Percentiles rank a stretch among this genome's conserved stretches.
phyloP scores from a whole-genome alignment of 2,329 filamentous ascomycete species.

The Fusarium caatingaense region DNA sequence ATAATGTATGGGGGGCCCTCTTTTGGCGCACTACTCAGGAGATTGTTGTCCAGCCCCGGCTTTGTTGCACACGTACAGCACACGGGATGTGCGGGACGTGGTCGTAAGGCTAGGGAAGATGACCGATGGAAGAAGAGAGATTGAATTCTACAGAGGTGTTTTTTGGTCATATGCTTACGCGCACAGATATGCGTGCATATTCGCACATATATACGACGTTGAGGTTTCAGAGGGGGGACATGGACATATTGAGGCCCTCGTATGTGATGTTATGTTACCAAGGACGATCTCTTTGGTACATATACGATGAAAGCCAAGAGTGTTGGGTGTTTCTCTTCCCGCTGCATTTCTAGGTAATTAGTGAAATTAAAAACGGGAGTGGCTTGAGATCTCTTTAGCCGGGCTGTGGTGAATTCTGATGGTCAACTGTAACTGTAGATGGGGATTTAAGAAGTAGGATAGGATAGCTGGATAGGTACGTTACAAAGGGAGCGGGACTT shows the following conservation, averaged over 20 bases:
- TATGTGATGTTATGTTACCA: slow-evolving; percentile 15
- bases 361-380: slow-evolving; percentile 14
- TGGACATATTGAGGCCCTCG: slow-evolving; percentile 1
- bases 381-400: slow-evolving; percentile 12
- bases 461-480: not conserved
- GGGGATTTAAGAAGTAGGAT: not conserved
- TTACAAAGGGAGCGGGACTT: not conserved
- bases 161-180: not conserved
- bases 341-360: not conserved
- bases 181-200: not conserved
- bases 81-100: slow-evolving; percentile 22
- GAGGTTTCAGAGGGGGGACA: not conserved
- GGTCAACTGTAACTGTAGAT: not conserved
- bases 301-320: slow-evolving; percentile 13
- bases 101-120: slow-evolving; percentile 13
- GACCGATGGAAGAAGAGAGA: not conserved
- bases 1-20: not conserved
- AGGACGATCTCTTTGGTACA: not conserved
- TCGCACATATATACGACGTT: not conserved
- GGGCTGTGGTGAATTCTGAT: not conserved
- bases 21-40: slow-evolving; percentile 17
- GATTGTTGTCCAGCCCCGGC: slow-evolving; percentile 7
- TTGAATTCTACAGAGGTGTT: not conserved
- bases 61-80: slow-evolving; percentile 6
- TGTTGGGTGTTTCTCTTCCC: not conserved